Percentiles rank a stretch among this genome's conserved stretches.
These are phyloP conservation scores for Colletotrichum paranaense DNA, from an alignment of 2,329 filamentous ascomycete genomes.

Conservation along the genomic window DNA sequence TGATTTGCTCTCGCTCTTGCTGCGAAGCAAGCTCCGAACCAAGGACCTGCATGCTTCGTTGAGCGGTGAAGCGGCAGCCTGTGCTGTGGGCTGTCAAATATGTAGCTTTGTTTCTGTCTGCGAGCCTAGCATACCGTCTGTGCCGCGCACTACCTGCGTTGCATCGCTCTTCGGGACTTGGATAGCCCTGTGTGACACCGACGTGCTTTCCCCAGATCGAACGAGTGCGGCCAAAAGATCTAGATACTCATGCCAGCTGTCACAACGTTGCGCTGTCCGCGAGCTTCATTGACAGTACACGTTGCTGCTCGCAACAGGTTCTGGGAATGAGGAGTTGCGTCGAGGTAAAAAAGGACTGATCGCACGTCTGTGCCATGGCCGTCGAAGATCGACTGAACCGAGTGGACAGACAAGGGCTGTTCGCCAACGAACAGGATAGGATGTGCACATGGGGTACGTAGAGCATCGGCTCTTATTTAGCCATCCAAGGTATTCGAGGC, in stretches of 20 bases:
- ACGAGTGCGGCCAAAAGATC: conserved; percentile 7
- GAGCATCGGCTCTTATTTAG: conserved; percentile 16
- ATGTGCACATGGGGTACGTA: conserved; percentile 23
- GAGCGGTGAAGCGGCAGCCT: conserved; percentile 27
- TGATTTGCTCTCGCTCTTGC: conserved; percentile 5
- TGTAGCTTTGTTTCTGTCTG: conserved; percentile 4
- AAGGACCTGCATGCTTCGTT: conserved; percentile 30
- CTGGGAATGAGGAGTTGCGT: not conserved
- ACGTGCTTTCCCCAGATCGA: conserved; percentile 24
- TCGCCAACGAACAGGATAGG: conserved; percentile 21
- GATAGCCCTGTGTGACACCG: conserved; percentile 21
- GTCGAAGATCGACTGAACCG: conserved; percentile 24
- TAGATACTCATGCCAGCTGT: not conserved
- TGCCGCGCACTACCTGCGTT: conserved; percentile 26
- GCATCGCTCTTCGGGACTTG: conserved; percentile 31
- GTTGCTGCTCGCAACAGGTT: not conserved
- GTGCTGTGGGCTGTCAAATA: conserved; percentile 6
- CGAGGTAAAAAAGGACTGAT: not conserved
- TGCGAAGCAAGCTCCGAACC: conserved; percentile 15
- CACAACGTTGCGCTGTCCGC: not conserved
- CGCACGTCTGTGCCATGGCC: conserved; percentile 29
- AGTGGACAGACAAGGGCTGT: conserved; percentile 22
- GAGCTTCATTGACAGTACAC: not conserved
- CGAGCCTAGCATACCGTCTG: conserved; percentile 19
- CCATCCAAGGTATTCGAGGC: not conserved